Evolutionary conservation across 306 rosid genomes (phyloP), one percentile per base, ranked within the genome.

Genomic region (Cucurbita pepo): DNA sequence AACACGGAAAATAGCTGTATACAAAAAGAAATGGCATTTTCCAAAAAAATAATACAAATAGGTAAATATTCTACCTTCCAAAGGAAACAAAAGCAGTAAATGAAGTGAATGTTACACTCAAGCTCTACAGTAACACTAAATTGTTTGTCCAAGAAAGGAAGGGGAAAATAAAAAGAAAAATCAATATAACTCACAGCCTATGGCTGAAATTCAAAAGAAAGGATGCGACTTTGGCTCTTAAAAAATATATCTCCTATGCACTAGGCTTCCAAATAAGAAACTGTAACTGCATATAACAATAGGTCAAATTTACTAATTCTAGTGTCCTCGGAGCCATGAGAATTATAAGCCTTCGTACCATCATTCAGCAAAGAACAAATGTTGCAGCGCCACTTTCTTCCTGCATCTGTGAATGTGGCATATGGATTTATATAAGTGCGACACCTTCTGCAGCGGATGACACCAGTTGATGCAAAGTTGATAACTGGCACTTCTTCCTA

Each of bases 391-490:
- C 86, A 95, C 86, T 95, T 95, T 81, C 99, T 86, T 81, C 97
- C 99, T 56, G 89, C 85, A 83, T 95, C 99, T 54, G 97, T 89
- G 81, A 95, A 95, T 77, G 96, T 85, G 77, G 90, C 90, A 75
- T 78, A 89, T 53, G 97, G 99, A 76, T 95, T 95, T 74, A 95
- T 90, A 76, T 91, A 91, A 8, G 99, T 88, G 76, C 99, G 99
- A 73, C 99, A 95, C 78, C 99, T 89, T 84, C 99, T 91, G 76
- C 97, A 95, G 65, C 99, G 96, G 76, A 95, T 88, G 72, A 95
- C 91, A 81, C 96, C 86, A 15, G 95, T 76, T 37, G 95, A 82
- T 69, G 87, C 88, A 56, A 95, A 89, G 78, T 86, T 91, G 77
- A 95, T 85, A 63, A 91, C 86, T 13, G 97, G 92, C 76, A 95